These are phyloP conservation scores for Lecanicillium sp. DNA, from an alignment of 2,329 filamentous ascomycete genomes.

Conservation along the genomic window DNA sequence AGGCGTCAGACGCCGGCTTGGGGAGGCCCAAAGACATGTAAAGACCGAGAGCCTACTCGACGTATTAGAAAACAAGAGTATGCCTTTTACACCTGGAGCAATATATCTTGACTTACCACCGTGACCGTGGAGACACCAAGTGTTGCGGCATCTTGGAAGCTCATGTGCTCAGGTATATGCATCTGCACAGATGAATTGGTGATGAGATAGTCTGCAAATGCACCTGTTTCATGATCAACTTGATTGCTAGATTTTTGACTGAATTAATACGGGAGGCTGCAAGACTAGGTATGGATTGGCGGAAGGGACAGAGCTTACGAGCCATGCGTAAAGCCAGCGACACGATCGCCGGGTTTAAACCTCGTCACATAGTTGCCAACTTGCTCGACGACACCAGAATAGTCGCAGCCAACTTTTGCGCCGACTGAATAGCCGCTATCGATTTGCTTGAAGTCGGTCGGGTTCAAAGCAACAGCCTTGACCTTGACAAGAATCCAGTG, in stretches of 20 bases:
- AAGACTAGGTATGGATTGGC: no score
- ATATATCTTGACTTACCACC: conserved; percentile 18
- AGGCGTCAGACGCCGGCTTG: conserved; percentile 31
- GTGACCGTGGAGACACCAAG: conserved; percentile 32
- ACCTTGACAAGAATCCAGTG: conserved; percentile 20
- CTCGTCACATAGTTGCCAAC: conserved; percentile 34
- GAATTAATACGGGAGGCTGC: no score
- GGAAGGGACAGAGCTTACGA: conserved; percentile 3
- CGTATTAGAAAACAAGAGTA: no score
- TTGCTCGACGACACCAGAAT: conserved; percentile 27
- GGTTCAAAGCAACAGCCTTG: conserved; percentile 22
- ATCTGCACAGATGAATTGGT: conserved; percentile 32
- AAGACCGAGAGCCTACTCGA: conserved; percentile 41
- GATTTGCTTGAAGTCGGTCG: conserved; percentile 22
- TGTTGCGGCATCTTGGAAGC: conserved; percentile 35
- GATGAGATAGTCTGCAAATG: conserved; percentile 30
- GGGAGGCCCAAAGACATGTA: conserved; percentile 37
- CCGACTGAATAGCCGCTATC: conserved; percentile 18
- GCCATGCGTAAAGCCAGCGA: conserved; percentile 17
- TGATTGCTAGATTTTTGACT: conserved; percentile 14
- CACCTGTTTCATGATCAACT: conserved; percentile 25
- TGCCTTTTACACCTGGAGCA: no score
- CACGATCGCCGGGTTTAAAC: conserved; percentile 38
- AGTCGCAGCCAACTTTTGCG: conserved; percentile 21
- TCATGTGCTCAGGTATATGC: conserved; percentile 34